Percentiles rank a stretch among this genome's conserved stretches.
Conservation (phyloP, 2,329 filamentous ascomycete genomes). For the Domatiomyces catenatus region DNA sequence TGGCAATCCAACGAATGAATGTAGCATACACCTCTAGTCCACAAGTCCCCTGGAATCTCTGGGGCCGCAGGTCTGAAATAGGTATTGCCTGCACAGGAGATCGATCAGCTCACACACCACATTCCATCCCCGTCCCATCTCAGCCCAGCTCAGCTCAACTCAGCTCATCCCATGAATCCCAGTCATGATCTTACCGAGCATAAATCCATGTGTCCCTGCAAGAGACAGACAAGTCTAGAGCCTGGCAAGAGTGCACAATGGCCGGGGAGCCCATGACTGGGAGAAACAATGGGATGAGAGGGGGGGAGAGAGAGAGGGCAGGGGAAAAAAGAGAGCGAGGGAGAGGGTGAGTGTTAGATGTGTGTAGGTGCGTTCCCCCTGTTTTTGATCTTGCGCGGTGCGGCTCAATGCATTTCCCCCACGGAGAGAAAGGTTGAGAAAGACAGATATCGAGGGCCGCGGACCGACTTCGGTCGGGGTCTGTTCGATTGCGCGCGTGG, state of each 20-base stretch:
- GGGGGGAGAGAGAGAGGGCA: not conserved
- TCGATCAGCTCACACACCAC: not conserved
- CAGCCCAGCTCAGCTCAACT: not conserved
- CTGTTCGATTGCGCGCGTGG: conserved; percentile 29
- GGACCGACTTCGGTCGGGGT: conserved; percentile 15
- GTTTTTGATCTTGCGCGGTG: not conserved
- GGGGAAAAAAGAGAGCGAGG: not conserved
- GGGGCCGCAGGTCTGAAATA: conserved; percentile 40
- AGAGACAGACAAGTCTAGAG: not conserved
- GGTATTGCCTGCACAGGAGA: conserved; percentile 17
- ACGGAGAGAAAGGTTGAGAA: too few relatives aligned
- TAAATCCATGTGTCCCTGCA: not conserved
- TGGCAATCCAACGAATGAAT: not conserved
- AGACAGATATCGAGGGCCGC: not conserved
- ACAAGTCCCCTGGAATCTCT: conserved; percentile 33
- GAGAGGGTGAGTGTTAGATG: not conserved
- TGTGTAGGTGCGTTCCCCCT: not conserved
- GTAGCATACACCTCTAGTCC: conserved; percentile 39
- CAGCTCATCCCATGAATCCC: too few relatives aligned
- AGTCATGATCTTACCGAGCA: not conserved
- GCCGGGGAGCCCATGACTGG: not conserved
- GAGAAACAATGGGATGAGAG: not conserved
- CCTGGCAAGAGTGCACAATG: too few relatives aligned
- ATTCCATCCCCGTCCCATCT: not conserved
- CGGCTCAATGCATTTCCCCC: not conserved